Percentiles rank a stretch among this genome's conserved stretches.
phyloP scores from a whole-genome alignment of 345 rosid genomes.

The Eucalyptus brandiana region DNA sequence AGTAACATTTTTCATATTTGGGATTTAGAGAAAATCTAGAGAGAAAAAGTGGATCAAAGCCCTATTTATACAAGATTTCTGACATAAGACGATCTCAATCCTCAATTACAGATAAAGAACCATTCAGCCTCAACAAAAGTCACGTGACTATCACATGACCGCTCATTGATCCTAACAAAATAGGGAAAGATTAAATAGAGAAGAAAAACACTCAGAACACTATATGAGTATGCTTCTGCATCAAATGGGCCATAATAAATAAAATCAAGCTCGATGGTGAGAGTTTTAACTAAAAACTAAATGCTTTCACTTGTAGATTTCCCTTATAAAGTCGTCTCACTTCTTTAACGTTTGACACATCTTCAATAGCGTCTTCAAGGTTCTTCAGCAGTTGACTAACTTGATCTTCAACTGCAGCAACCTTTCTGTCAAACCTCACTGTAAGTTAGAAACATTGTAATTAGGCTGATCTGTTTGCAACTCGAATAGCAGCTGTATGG shows the following conservation, averaged over 20 bases:
- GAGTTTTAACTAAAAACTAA: background rate
- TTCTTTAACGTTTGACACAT: background rate
- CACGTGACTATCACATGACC: background rate
- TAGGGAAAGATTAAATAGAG: background rate
- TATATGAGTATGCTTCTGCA: background rate
- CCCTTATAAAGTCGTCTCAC: background rate
- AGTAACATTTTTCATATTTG: background rate
- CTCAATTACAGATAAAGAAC: background rate
- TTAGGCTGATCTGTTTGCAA: background rate
- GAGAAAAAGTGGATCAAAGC: background rate
- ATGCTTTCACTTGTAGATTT: background rate
- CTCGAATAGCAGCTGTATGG: background rate
- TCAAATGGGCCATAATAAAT: background rate
- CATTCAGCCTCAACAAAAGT: background rate
- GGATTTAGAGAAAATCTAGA: background rate
- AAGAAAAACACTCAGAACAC: background rate
- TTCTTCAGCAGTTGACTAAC: background rate
- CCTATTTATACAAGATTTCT: background rate
- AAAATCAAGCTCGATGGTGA: background rate
- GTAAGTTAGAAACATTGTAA: background rate
- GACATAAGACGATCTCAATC: background rate
- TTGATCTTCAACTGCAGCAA: background rate
- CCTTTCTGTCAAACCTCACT: background rate
- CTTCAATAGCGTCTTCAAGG: background rate
- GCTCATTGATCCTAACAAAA: background rate